Evolutionary conservation across 1,284 basidiomycete species (phyloP), one percentile per base, ranked within the genome.

Genomic region (Somion occarium): DNA sequence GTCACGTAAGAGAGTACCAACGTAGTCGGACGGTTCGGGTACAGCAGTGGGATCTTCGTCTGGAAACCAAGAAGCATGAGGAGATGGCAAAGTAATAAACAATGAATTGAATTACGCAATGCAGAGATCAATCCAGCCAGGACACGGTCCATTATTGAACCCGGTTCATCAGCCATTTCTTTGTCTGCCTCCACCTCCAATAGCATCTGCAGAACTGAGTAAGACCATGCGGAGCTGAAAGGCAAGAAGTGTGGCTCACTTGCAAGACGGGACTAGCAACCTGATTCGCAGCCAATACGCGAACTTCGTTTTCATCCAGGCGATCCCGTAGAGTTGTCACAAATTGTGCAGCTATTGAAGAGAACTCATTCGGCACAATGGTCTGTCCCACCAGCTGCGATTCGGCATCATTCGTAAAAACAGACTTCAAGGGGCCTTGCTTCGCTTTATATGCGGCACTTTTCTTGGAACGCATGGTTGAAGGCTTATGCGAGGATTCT

Each of bases 231-330:
- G 20, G 19, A n/a, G 3, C 22, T 18, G 7, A 27, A 27, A 20
- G 43, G 53, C 13, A 55, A 56, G 30, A 46, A 49, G 18, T 44
- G 48, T 22, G 62, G n/a, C 74, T 49, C 53, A 91, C 90, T 72
- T 92, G 86, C 30, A 94, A 71, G 2, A 85, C 80, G 0, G 92
- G 91, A 53, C 88, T 86, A 4, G 91, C 91, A 44, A 90, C 88
- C 58, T 86, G 83, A 62, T 88, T 82, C 1, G 87, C 85, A 4
- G 89, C 93, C 58, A 95, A 73, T 15, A 87, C 86, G 37, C 91
- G 79, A 42, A 92, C 81, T 67, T 94, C 93, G 58, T 90, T 91
- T 18, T 72, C 82, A 22, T 73, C 75, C 1, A 91, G 66, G 45
- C 74, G 69, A 4, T 74, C 69, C 59, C 76, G 73, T 26, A 95